phyloP scores from a whole-genome alignment of 352 stramenopile genomes.

The Sclerospora graminicola region DNA sequence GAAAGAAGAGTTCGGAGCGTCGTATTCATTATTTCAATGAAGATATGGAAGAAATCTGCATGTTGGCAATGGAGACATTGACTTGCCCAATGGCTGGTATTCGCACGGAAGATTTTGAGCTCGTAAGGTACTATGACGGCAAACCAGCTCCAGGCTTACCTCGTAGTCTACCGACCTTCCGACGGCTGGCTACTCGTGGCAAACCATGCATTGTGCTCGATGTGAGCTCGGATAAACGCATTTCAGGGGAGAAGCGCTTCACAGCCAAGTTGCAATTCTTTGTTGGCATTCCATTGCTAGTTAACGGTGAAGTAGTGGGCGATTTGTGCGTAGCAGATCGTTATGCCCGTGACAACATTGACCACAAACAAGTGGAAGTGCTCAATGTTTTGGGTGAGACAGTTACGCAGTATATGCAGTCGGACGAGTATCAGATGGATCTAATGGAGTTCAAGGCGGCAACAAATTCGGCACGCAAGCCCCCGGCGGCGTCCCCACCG shows the following conservation, averaged over 20 bases:
- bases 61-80: conserved; percentile 81
- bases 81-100: conserved; percentile 82
- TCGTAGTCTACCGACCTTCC: conserved; percentile 77
- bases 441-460: conserved; percentile 57
- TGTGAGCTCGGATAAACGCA: conserved; percentile 80
- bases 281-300: conserved; percentile 74
- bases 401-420: conserved; percentile 85
- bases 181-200: conserved; percentile 69
- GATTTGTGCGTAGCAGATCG: conserved; percentile 79
- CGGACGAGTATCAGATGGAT: conserved; percentile 68
- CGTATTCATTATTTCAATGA: conserved; percentile 84
- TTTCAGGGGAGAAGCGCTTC: conserved; percentile 78
- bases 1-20: conserved; percentile 33
- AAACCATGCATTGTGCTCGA: conserved; percentile 85
- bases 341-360: conserved; percentile 67
- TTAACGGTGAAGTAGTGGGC: conserved; percentile 78
- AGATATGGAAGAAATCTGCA: conserved; percentile 83
- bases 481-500: conserved; percentile 12
- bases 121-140: conserved; percentile 71
- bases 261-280: conserved; percentile 84
- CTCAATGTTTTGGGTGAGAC: conserved; percentile 82
- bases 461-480: conserved; percentile 16
- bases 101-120: conserved; percentile 79
- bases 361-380: conserved; percentile 79
- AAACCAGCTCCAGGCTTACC: conserved; percentile 43